phyloP scores from a whole-genome alignment of 2,329 filamentous ascomycete species.

The Stachybotrys chlorohalonatus region DNA sequence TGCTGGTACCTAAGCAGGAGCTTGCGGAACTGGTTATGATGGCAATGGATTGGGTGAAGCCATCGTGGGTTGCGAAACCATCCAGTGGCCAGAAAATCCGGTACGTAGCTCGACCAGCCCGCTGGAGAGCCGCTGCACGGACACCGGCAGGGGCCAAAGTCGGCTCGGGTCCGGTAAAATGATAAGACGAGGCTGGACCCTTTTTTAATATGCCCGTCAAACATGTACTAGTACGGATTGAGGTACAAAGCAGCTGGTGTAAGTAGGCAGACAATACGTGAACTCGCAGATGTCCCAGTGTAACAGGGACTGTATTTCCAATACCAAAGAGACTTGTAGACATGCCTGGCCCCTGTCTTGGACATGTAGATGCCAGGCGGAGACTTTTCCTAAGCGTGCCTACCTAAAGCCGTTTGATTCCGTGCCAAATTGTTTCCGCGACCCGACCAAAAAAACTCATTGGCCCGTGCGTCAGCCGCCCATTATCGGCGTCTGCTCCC shows the following conservation, averaged over 20 bases:
- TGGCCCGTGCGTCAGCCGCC: conserved; percentile 15
- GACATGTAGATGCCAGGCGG: not conserved
- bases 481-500: conserved; percentile 14
- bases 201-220: no score
- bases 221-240: no score
- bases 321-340: not conserved
- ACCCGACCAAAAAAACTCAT: conserved; percentile 3
- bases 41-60: not conserved
- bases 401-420: not conserved
- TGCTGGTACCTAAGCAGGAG: no score
- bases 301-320: no score
- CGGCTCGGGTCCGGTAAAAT: not conserved
- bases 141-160: not conserved
- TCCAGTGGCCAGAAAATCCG: no score
- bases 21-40: no score
- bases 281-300: no score
- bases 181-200: not conserved
- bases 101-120: no score
- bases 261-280: no score
- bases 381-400: not conserved
- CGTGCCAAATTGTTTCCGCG: not conserved
- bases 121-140: no score
- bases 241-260: no score
- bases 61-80: not conserved
- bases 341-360: not conserved